phyloP scores from a whole-genome alignment of 306 rosid genomes.

The Cucumis melo region DNA sequence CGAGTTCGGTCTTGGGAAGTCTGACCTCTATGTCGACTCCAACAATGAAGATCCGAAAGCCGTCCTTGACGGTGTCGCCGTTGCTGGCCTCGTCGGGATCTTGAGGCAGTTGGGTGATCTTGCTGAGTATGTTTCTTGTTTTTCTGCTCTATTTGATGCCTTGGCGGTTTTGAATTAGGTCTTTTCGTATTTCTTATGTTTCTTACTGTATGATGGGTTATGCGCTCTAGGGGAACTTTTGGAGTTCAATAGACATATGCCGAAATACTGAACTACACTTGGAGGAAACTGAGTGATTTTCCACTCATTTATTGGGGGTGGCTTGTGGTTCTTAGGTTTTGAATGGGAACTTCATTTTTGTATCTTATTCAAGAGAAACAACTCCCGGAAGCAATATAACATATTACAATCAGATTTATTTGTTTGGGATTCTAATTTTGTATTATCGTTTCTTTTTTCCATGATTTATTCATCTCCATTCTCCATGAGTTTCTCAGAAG shows the following conservation, averaged over 20 bases:
- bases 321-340: not conserved
- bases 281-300: not conserved
- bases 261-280: not conserved
- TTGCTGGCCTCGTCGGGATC: constrained; percentile 97
- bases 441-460: not conserved
- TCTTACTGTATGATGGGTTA: not conserved
- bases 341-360: not conserved
- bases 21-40: constrained; percentile 50
- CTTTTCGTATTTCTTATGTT: not conserved
- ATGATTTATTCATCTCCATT: not conserved
- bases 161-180: constrained; percentile 1
- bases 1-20: constrained; percentile 55
- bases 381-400: not conserved
- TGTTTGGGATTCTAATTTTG: not conserved
- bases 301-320: not conserved
- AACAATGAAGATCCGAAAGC: constrained; percentile 86
- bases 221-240: not conserved
- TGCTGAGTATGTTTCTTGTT: constrained; percentile 60
- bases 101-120: constrained; percentile 96
- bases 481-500: not conserved
- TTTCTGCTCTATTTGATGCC: not conserved
- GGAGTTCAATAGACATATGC: not conserved
- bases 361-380: not conserved
- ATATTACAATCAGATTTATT: not conserved
- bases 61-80: constrained; percentile 73